These are phyloP conservation scores for Kwoniella heveanensis DNA, from an alignment of 768 basidiomycete genomes.

Conservation along the genomic window DNA sequence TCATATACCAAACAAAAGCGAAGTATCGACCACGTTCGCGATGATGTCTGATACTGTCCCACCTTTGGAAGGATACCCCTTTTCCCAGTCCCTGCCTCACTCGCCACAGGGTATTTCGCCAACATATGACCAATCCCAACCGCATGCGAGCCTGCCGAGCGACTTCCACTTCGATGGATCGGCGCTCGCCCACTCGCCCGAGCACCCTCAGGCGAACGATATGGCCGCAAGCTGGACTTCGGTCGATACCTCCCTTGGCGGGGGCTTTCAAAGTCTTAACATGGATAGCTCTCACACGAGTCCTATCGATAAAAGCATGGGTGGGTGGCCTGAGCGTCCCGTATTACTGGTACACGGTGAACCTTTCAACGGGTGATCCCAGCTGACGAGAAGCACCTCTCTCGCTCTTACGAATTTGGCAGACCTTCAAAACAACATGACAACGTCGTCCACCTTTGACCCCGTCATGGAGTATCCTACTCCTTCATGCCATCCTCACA, in stretches of 20 bases:
- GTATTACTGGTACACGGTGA: not conserved
- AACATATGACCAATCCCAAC: not conserved
- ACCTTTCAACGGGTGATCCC: not conserved
- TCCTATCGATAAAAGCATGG: slow-evolving; percentile 6
- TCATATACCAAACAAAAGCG: too few relatives aligned
- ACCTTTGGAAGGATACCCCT: not conserved
- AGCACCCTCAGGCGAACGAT: slow-evolving; percentile 9
- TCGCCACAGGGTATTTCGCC: not conserved
- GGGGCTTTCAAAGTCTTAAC: slow-evolving; percentile 7
- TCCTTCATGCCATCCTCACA: slow-evolving; percentile 2
- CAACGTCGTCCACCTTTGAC: not conserved
- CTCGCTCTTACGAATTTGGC: not conserved
- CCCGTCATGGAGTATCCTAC: slow-evolving; percentile 8
- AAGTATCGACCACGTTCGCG: too few relatives aligned
- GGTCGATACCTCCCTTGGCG: slow-evolving; percentile 6
- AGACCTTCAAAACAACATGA: not conserved
- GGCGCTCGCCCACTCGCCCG: slow-evolving; percentile 9
- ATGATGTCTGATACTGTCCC: slow-evolving; percentile 3
- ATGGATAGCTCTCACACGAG: slow-evolving; percentile 2
- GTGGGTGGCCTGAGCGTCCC: too few relatives aligned
- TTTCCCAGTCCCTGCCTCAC: slow-evolving; percentile 6
- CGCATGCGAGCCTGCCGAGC: not conserved
- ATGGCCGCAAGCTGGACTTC: slow-evolving; percentile 3
- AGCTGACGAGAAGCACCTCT: not conserved
- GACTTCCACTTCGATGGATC: slow-evolving; percentile 12